Base-by-base conservation (phyloP, 2,329 filamentous ascomycete species). In the Fusarium nisikadoi region DNA sequence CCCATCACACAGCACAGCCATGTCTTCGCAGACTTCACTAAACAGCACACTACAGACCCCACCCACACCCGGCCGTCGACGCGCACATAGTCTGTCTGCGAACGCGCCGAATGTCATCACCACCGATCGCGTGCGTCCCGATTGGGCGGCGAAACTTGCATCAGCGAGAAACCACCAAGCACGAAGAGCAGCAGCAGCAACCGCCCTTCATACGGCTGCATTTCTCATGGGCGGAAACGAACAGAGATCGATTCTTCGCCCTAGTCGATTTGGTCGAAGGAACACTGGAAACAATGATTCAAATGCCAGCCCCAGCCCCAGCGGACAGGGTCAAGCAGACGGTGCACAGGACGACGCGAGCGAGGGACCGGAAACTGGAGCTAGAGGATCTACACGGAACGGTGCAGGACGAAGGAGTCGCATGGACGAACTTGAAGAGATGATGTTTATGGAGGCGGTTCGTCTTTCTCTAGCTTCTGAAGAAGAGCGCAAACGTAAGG, bases 381-480 rank as follows among this genome's bases (percentile, higher is more conserved):
- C 76, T 35, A 68, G 74, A 39, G 69, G 66, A 8, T 71, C 76
- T 20, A 68, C 75, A 1, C 57, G 77, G 4, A 72, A 65, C 41
- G 55, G 72, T 6, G 74, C 75, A 14, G 75, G 74, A 19, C 77
- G 85, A 65, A 81, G 86, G 49, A 80, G 79, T 62, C 87, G 94
- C 35, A 90, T 97, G 79, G 94, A 97, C 27, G 95, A 98, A 75
- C 87, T 98, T 1, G 96, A 99, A 80, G 95, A 97, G 53, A 93
- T 99, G 85, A 99, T 99, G 96, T 94, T 98, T 86, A 94, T 96
- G 87, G 96, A 99, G 80, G 96, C 96, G 1, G 97, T 99, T 52
- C 88, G 96, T 42, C 82, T 97, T 35, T 97, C 94, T 52, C 85
- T 99, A n/a, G 94, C 93, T 1, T 92, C 94, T 3, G 96, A 99